phyloP scores from a whole-genome alignment of 2,329 filamentous ascomycete genomes.

The Colletotrichum costaricense region DNA sequence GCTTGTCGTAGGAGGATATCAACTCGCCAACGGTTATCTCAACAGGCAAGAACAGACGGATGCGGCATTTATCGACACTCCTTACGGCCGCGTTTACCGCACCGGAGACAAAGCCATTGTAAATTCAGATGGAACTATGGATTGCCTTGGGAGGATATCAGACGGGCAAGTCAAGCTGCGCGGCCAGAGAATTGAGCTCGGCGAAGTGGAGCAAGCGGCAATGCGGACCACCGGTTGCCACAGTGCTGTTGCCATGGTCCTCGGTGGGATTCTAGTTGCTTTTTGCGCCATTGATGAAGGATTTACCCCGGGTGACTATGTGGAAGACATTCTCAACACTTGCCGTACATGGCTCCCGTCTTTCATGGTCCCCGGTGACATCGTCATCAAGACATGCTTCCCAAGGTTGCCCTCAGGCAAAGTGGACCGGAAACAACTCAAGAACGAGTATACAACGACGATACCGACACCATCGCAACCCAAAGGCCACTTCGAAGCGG shows the following conservation, averaged over 20 bases:
- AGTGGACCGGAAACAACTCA: conserved; percentile 75
- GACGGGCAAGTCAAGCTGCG: conserved; percentile 88
- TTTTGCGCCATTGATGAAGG: conserved; percentile 72
- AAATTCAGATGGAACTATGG: conserved; percentile 74
- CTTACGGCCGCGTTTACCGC: conserved; percentile 79
- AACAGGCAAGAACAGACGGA: conserved; percentile 83
- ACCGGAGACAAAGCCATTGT: conserved; percentile 87
- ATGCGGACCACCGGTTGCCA: conserved; percentile 72
- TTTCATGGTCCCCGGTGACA: conserved; percentile 85
- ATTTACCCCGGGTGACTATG: conserved; percentile 22
- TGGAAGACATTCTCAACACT: conserved; percentile 60
- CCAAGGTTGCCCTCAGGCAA: conserved; percentile 88
- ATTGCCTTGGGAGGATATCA: conserved; percentile 84
- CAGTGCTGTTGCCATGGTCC: conserved; percentile 73
- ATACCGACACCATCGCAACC: background rate
- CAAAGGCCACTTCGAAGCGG: background rate
- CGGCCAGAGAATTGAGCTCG: conserved; percentile 84
- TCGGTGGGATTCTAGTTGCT: conserved; percentile 76
- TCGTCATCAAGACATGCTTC: conserved; percentile 72
- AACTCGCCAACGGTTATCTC: conserved; percentile 84
- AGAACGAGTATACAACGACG: conserved; percentile 35
- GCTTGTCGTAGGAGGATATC: conserved; percentile 82
- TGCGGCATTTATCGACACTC: conserved; percentile 75
- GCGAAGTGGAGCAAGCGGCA: conserved; percentile 79
- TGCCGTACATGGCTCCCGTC: conserved; percentile 82